phyloP scores from a whole-genome alignment of 129 eudicot species.

The Tagetes patula region DNA sequence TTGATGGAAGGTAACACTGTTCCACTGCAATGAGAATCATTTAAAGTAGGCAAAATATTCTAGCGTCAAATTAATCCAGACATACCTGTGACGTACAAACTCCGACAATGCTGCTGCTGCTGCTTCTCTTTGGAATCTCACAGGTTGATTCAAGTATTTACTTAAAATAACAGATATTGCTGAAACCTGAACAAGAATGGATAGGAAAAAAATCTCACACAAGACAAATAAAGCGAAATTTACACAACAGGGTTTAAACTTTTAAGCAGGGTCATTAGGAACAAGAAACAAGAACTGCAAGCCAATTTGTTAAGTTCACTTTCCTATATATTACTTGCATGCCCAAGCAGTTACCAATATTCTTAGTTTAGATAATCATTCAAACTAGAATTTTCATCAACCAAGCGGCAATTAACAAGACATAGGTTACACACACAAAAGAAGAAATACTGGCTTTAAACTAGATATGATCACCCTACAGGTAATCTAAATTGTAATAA shows the following conservation, averaged over 20 bases:
- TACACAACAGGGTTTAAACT: conserved; percentile 7
- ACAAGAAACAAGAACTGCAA: neutral
- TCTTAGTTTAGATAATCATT: neutral
- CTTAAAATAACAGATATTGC: conserved; percentile 60
- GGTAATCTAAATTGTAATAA: neutral
- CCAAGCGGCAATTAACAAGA: neutral
- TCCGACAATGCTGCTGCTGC: conserved; percentile 98
- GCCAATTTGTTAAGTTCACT: neutral
- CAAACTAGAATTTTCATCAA: neutral
- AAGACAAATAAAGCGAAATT: conserved; percentile 4
- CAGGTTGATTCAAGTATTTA: conserved; percentile 60
- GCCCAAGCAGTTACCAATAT: neutral
- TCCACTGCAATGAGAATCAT: conserved; percentile 34
- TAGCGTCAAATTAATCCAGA: conserved; percentile 8
- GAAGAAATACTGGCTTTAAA: neutral
- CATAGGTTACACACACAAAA: neutral
- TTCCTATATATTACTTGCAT: neutral
- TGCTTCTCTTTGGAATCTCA: conserved; percentile 79
- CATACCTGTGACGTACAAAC: conserved; percentile 79
- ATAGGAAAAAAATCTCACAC: neutral
- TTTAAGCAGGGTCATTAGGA: neutral
- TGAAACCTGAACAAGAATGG: conserved; percentile 47
- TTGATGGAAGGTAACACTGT: neutral
- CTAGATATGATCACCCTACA: conserved; percentile 5
- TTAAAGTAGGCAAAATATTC: conserved; percentile 6